phyloP scores from a whole-genome alignment of 129 eudicot genomes.

The Mikania micrantha region DNA sequence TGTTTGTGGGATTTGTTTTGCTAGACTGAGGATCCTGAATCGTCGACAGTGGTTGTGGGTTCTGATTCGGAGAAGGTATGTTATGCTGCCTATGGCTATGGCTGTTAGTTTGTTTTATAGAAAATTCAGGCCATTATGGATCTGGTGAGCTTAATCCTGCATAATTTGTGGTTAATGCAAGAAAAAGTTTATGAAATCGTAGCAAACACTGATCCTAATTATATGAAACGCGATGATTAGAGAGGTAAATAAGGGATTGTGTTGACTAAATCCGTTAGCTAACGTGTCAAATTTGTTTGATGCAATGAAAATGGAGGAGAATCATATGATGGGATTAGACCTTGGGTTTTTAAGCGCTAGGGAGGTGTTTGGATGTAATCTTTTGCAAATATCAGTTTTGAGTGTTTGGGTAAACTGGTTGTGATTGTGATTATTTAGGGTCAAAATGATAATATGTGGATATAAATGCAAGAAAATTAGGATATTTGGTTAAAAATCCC shows the following conservation, averaged over 20 bases:
- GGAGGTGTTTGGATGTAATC: too few species aligned
- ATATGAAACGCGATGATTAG: too few species aligned
- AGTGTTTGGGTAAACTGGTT: not conserved
- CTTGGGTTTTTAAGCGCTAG: not conserved
- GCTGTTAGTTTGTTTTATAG: not conserved
- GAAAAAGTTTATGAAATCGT: not conserved
- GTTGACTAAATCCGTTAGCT: too few species aligned
- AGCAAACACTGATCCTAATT: not conserved
- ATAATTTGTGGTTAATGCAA: conserved; percentile 1
- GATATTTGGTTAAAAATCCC: too few species aligned
- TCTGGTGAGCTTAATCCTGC: not conserved
- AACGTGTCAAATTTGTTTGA: not conserved
- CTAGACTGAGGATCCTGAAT: conserved; percentile 15
- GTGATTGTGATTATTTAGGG: not conserved
- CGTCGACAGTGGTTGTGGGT: conserved; percentile 16
- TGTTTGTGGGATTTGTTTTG: not conserved
- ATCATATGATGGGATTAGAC: not conserved
- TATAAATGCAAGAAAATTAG: too few species aligned
- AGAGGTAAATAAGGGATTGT: too few species aligned
- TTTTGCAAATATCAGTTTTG: too few species aligned
- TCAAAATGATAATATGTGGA: not conserved
- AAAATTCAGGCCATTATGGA: conserved; percentile 10
- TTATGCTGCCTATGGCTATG: not conserved
- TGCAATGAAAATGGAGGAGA: not conserved
- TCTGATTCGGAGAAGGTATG: conserved; percentile 27